Conservation (phyloP, 2,329 filamentous ascomycete species). For the Curvularia eragrostidis region DNA sequence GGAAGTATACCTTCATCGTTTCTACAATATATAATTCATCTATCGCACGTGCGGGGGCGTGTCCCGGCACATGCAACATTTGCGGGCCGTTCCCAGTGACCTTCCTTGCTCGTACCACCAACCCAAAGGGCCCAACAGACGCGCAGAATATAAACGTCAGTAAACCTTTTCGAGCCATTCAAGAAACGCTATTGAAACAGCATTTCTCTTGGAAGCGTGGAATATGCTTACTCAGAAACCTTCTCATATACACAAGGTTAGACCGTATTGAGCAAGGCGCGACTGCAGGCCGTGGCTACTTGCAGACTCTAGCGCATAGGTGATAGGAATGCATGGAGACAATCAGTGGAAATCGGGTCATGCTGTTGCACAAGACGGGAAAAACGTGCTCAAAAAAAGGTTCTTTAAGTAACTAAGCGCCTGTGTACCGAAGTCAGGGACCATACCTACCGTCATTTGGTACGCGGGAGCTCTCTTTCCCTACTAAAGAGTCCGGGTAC, state of each 20-base stretch:
- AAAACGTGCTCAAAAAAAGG: not conserved
- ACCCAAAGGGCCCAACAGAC: not conserved
- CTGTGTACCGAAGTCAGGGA: not conserved
- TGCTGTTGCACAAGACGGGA: not conserved
- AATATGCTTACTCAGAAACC: conserved; percentile 31
- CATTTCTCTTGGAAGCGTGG: conserved; percentile 8
- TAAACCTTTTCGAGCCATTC: not conserved
- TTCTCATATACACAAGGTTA: conserved; percentile 19
- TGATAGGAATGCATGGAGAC: not conserved
- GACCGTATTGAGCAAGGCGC: conserved; percentile 21
- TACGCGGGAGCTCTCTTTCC: conserved; percentile 3
- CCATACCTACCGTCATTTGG: not conserved
- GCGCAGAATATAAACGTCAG: not conserved
- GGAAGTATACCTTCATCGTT: not conserved
- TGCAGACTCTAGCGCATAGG: not conserved
- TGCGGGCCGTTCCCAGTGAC: conserved; percentile 12
- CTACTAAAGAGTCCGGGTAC: not conserved
- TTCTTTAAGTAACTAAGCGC: not conserved
- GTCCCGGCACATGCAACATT: conserved; percentile 18
- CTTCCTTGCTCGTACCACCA: not conserved
- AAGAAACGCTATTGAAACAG: not conserved
- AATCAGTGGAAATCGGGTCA: not conserved
- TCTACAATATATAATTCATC: conserved; percentile 16
- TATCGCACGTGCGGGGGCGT: conserved; percentile 23
- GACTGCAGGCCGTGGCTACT: conserved; percentile 2